Evolutionary conservation across 2,329 filamentous ascomycete genomes (phyloP).

Genomic region (Aspergillus fijiensis): DNA sequence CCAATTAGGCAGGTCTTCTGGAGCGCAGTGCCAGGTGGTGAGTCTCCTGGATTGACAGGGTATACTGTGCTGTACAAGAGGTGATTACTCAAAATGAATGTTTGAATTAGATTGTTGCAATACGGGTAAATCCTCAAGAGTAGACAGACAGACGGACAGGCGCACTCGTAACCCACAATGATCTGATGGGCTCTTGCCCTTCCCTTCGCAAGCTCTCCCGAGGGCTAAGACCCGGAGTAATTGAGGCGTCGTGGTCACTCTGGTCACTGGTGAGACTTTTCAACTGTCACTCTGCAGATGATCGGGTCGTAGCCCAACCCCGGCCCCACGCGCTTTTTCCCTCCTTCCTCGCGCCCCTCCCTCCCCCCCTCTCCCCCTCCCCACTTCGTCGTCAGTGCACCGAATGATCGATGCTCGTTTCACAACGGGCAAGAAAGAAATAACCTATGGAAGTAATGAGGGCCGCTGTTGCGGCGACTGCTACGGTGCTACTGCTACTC

Average conservation of each 20-base stretch:
- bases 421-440: neutral
- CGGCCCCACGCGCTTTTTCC: conserved; percentile 17
- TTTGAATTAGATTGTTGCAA: too few species aligned
- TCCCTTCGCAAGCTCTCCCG: neutral
- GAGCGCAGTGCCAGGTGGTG: neutral
- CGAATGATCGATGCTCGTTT: neutral
- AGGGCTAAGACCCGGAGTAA: neutral
- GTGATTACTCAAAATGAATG: too few species aligned
- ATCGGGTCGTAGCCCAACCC: conserved; percentile 9
- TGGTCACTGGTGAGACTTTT: neutral
- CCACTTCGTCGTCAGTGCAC: conserved; percentile 7
- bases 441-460: neutral
- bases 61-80: too few species aligned
- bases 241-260: neutral
- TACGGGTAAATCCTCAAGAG: too few species aligned
- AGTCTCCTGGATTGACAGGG: too few species aligned
- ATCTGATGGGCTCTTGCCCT: neutral
- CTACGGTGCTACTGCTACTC: neutral
- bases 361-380: neutral
- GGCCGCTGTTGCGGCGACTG: neutral
- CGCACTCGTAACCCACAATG: too few species aligned
- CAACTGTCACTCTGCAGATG: conserved; percentile 19
- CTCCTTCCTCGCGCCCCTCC: conserved; percentile 8
- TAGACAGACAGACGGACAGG: too few species aligned
- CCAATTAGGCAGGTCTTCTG: neutral